These are phyloP conservation scores for Cladosporium phlei DNA, from an alignment of 2,329 filamentous ascomycete genomes.

Conservation along the genomic window DNA sequence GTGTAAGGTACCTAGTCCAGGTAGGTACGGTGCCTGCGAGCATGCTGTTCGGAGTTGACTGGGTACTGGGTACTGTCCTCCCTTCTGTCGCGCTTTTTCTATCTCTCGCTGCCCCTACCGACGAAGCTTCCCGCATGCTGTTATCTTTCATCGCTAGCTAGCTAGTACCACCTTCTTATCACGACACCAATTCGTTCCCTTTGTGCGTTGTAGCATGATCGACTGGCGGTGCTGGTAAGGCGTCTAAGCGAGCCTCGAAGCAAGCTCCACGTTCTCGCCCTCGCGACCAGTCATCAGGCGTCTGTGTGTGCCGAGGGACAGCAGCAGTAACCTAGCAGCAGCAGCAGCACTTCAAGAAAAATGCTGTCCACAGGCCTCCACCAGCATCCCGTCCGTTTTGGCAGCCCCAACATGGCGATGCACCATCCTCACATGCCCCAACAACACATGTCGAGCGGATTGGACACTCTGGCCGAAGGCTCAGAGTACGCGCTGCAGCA, in stretches of 20 bases:
- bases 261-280: constrained; percentile 14
- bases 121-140: background rate
- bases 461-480: constrained; percentile 62
- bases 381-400: constrained; percentile 24
- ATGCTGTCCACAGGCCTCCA: constrained; percentile 28
- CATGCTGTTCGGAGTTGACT: background rate
- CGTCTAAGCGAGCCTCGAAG: constrained; percentile 14
- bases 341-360: constrained; percentile 14
- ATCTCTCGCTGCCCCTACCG: background rate
- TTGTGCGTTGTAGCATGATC: constrained; percentile 2
- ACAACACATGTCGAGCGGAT: constrained; percentile 21
- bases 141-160: background rate
- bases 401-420: constrained; percentile 24
- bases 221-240: constrained; percentile 10
- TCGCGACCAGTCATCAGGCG: constrained; percentile 13
- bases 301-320: constrained; percentile 13
- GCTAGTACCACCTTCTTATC: background rate
- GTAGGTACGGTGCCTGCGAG: background rate
- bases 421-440: constrained; percentile 20
- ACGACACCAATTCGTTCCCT: no score
- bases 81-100: background rate
- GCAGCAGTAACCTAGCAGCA: constrained; percentile 3
- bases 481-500: constrained; percentile 72
- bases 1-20: no score
- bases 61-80: constrained; percentile 7